Base-by-base conservation (phyloP, 2,329 filamentous ascomycete genomes). In the Colletotrichum spinosum region DNA sequence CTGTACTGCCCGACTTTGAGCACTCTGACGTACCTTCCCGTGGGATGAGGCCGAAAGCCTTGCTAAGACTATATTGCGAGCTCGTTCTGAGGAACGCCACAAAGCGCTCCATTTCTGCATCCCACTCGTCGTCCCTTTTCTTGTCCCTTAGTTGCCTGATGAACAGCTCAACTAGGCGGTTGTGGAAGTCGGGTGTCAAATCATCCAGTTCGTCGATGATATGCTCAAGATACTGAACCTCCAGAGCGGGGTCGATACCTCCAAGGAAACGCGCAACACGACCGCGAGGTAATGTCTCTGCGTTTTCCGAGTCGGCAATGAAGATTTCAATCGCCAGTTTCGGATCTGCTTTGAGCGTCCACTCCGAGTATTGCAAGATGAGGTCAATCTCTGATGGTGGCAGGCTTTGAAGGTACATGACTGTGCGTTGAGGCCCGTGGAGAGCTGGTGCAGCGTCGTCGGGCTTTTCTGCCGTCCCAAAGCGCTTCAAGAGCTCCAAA, bases 301-400 rank as follows among this genome's bases (percentile, higher is more conserved):
- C 94, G 72, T 98, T 98, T 74, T 97, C 93, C 1, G 93, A 96
- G 75, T 99, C 96, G 1, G 92, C 93, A 0, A 96, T 80, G 77
- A 99, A 99, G 0, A 99, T 86, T 69, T 97, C 93, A 91, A 99
- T 97, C 5, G 92, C 94, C 44, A 93, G 80, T 2, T 88, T 84
- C 0, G 93, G 88, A 67, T 93, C 88, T 12, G 85, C 86, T 59
- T 86, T 85, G 13, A 99, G 78, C 0, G 94, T 92, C 96, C 96
- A 99, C 70, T 91, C 90, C 0, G 93, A 92, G 74, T 97, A 97
- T 76, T 97, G 93, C 4, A 99, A 84, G 15, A 98, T 93, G 34
- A 98, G 84, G 71, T 97, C 94, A 58, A 97, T 93, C 79, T 94
- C 88, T 33, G 95, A 93, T 0, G 95, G 91, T 0, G 94, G 90